Base-by-base conservation (phyloP, 1,284 basidiomycete species). In the Fomitiporia mediterranea region DNA sequence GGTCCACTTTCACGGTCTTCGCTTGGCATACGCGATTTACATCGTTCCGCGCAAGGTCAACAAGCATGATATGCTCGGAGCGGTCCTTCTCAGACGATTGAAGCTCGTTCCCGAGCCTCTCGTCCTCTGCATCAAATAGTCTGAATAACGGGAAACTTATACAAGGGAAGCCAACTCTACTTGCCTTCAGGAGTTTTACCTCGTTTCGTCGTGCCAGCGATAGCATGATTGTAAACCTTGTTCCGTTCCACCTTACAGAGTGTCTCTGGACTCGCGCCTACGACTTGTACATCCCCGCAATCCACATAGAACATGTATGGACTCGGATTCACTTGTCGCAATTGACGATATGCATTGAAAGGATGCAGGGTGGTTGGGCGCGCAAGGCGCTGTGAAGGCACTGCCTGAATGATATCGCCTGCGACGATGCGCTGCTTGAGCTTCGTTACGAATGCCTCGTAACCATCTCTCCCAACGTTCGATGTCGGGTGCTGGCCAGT, bases 271-370 rank as follows among this genome's bases (percentile, higher is more conserved):
- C 92, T 96, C 0, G 97, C 97, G 8, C 97, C 97, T 13, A 99
- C 94, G 32, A 99, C 77, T 70, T 98, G 94, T 8, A 94, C 70
- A 57, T 92, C 92, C 6, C 92, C 91, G 64, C 93, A 95, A 66
- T 99, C 92, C 62, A 99, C 72, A 70, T 96, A 99, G 73, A 97
- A 99, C 96, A 98, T 99, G 74, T 99, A 99, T 4, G 97, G 97
- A 55, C 91, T 95, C 0, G 97, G 97, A 68, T 99, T 99, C 60
- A 98, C 82, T 65, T 95, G 88, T 49, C 97, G 84, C 44, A 99
- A 77, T 58, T 94, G 90, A 23, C 97, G 81, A 70, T 95, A 98
- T 11, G 89, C 93, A 74, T 99, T 99, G 79, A 99, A 99, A 0
- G 97, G 95, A 70, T 99, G 94, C 28, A 99, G 75, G 19, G 81